Evolutionary conservation across 2,329 filamentous ascomycete genomes (phyloP).

Genomic region (Pseudogymnoascus sp.): DNA sequence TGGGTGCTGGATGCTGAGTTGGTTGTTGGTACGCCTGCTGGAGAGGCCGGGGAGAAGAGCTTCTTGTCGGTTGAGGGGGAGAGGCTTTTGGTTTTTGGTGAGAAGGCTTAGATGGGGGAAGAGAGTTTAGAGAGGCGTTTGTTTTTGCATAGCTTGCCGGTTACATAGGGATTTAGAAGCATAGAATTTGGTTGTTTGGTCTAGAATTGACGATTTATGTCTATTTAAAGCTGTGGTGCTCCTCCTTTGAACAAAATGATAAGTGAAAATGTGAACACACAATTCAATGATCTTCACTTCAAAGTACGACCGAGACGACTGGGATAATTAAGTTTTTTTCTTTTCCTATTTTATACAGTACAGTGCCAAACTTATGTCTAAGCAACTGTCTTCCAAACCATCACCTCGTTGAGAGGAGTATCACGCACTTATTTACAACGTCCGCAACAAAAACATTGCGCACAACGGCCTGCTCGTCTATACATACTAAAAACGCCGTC

Average conservation of each 20-base stretch:
- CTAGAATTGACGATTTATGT: not conserved
- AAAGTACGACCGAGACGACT: not conserved
- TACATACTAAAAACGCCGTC: not conserved
- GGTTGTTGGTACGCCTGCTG: slow-evolving; percentile 63
- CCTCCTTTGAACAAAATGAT: not conserved
- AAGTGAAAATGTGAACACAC: not conserved
- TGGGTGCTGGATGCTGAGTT: slow-evolving; percentile 79
- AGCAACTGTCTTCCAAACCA: not conserved
- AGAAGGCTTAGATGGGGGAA: not conserved
- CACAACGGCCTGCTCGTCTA: not conserved
- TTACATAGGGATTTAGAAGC: not conserved
- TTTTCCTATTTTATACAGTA: slow-evolving; percentile 2
- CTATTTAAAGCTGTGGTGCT: not conserved
- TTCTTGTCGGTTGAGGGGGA: slow-evolving; percentile 53
- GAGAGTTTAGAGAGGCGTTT: not conserved
- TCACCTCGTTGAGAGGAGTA: not conserved
- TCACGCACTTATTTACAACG: slow-evolving; percentile 6
- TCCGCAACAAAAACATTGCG: not conserved
- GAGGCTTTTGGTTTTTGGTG: slow-evolving; percentile 55
- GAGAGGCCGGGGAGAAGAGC: slow-evolving; percentile 51
- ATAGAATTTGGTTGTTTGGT: too few relatives aligned
- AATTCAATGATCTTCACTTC: too few relatives aligned
- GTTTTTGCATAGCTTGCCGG: not conserved
- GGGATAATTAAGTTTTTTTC: slow-evolving; percentile 5
- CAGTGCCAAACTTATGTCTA: not conserved